Base-by-base conservation (phyloP, 352 stramenopile species). In the Globisporangium abappressorium region DNA sequence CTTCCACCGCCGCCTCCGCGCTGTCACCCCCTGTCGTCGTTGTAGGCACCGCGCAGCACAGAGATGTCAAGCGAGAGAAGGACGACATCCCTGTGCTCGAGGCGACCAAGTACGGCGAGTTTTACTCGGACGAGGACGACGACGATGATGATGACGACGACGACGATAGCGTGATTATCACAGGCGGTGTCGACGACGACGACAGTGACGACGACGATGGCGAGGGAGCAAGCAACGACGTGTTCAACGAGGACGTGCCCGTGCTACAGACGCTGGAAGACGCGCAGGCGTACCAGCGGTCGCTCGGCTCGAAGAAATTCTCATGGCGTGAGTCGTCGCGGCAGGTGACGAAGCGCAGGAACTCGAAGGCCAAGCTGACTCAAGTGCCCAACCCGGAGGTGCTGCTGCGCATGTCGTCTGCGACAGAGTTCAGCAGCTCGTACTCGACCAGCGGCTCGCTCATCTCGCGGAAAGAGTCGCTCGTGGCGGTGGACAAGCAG, bases 31-130 rank as follows among this genome's bases (percentile, higher is more conserved):
- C 59, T 49, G 58, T 47, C 5, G 30, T 43, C 43, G 47, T 41
- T 57, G 38, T 58, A 15, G 24, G n/a, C 47, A 70, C 59, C 30
- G 69, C 69, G 11, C 49, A 57, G 66, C 28, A 30, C 67, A 43
- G 62, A 6, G 15, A 34, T 8, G 26, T 41, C 3, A 43, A 57
- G 43, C 43, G 54, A 2, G 28, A 69, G 24, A 74, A 85, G 41
- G 79, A 82, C 47, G 85, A 93, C 59, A 92, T 93, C 43, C 85
- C 85, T 5, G 85, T 93, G 62, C 65, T 93, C 22, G 85, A 92
- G 57, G 73, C 38, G 66, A 64, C 54, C 33, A 80, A 73, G 12
- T 30, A 56, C 51, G 77, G 72, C 63, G 70, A 61, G 65, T 90
- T 87, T 51, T 77, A 65, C 15, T 65, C 60, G 9, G 60, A 72